Base-by-base conservation (phyloP, 2,329 filamentous ascomycete species). In the Hymenoscyphus fraxineus region DNA sequence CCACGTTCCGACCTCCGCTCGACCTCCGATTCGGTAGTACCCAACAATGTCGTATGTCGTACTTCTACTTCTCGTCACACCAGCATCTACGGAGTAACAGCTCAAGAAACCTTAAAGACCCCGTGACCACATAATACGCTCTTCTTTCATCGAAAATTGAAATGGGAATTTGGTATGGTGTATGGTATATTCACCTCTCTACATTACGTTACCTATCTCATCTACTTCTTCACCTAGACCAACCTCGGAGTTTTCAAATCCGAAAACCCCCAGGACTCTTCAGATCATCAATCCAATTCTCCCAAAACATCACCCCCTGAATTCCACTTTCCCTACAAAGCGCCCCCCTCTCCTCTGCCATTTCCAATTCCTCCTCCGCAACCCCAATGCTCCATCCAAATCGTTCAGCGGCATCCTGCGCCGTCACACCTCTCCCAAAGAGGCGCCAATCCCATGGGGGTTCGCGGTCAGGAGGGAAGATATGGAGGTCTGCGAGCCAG, bases 361-460 rank as follows among this genome's bases (percentile, higher is more conserved):
- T 97, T 75, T 97, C 91, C 13, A 99, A 82, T 78, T 99, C 95
- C 76, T 98, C 95, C 65, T 90, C 91, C 1, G 95, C 95, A 27
- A 99, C 94, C 9, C 95, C 95, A 7, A 99, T 89, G 75, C 95
- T 98, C 95, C 95, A 99, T 6, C 93, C 92, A 77, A 99, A 99
- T 59, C 87, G 83, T 76, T 96, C 91, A 0, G 95, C 95, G 0
- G 88, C 86, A 73, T 98, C 93, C 74, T 95, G 91, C 1, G 93
- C 92, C 15, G 93, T 97, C 35, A 98, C 88, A 10, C 95, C 93
- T 63, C 88, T 85, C 0, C 95, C 93, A 76, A 92, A 97, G 51
- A 81, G 73, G 58, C 81, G 82, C 89, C 89, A 92, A 72, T 96
- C 88, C 91, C 91, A 95, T 0, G 82, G 71, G 40, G 88, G 82